Evolutionary conservation across 768 basidiomycete genomes (phyloP).

Genomic region (Lactarius indigo): DNA sequence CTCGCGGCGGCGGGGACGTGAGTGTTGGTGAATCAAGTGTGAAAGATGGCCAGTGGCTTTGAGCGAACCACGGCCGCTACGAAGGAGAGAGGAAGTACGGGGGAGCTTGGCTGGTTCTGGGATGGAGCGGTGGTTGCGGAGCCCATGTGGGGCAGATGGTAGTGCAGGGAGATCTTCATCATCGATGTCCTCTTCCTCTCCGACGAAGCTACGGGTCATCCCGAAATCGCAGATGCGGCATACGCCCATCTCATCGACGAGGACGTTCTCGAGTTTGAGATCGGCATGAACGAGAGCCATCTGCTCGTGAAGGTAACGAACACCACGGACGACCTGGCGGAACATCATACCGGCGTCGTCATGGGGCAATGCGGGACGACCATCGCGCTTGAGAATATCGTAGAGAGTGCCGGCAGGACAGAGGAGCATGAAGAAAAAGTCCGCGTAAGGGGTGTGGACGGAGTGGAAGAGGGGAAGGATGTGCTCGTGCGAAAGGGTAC

Average conservation of each 20-base stretch:
- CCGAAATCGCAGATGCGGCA: constrained; percentile 88
- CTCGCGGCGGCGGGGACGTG: constrained; percentile 47
- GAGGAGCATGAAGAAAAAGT: constrained; percentile 78
- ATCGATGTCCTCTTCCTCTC: constrained; percentile 38
- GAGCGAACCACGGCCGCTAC: constrained; percentile 13
- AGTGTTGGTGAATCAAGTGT: constrained; percentile 36
- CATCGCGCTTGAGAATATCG: constrained; percentile 74
- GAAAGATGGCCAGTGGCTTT: constrained; percentile 31
- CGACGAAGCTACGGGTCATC: constrained; percentile 68
- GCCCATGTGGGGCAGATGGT: neutral
- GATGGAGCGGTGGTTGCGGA: neutral
- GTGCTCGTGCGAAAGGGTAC: constrained; percentile 76
- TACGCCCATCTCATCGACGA: constrained; percentile 85
- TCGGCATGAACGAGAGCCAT: constrained; percentile 85
- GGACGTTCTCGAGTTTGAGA: constrained; percentile 94
- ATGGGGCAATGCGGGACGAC: constrained; percentile 60
- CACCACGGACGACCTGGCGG: constrained; percentile 76
- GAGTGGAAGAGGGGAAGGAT: constrained; percentile 78
- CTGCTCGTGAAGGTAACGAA: constrained; percentile 78
- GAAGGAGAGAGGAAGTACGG: constrained; percentile 5
- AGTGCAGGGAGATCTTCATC: constrained; percentile 5
- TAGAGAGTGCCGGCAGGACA: constrained; percentile 85
- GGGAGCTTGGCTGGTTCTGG: neutral
- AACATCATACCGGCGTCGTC: constrained; percentile 86
- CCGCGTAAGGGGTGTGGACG: constrained; percentile 55